Evolutionary conservation across 352 stramenopile genomes (phyloP), one percentile per base, ranked within the genome.

Genomic region (Phytopythium boreale): DNA sequence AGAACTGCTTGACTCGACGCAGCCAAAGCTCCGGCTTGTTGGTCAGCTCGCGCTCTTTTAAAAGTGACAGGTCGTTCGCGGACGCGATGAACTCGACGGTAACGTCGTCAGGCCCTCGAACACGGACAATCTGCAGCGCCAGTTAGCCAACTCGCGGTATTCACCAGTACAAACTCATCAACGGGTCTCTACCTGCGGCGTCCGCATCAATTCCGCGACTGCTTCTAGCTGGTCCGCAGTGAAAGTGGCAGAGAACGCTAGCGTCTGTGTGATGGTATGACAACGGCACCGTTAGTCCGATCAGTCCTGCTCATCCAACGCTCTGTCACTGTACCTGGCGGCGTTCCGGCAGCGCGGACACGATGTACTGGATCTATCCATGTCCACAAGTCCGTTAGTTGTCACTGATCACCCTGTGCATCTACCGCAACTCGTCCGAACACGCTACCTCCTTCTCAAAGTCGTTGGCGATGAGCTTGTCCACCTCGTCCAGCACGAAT

Each of bases 181-280:
- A 0, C 1, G 7, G 27, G 20, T 50, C 15, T 34, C 36, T 56
- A 80, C 82, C 77, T 93, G 85, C 6, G 85, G 82, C 36, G 77
- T 85, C 26, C 77, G 76, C 80, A 90, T 93, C 56, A 87, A 44
- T 2, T 56, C 52, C 12, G 71, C 79, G 10, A 89, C 65, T 22
- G 69, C 57, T 34, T 79, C 61, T 20, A 93, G 67, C 49, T 92
- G 85, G 10, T 89, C 74, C 15, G 85, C 75, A 43, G 85, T 89
- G 47, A 91, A 93, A 11, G 85, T 93, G 12, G 85, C 84, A 4
- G 84, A 93, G 68, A 91, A 92, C 9, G 81, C 81, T 19, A 93
- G 70, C 20, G 80, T 92, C 82, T 93, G 61, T 1, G 31, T 17
- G 5, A n/a, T n/a, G n/a, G n/a, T 26, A 56, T 5, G 7, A n/a